Evolutionary conservation across 371 early-diverging fungal genomes (phyloP).

Genomic region (Cladochytrium tenue): DNA sequence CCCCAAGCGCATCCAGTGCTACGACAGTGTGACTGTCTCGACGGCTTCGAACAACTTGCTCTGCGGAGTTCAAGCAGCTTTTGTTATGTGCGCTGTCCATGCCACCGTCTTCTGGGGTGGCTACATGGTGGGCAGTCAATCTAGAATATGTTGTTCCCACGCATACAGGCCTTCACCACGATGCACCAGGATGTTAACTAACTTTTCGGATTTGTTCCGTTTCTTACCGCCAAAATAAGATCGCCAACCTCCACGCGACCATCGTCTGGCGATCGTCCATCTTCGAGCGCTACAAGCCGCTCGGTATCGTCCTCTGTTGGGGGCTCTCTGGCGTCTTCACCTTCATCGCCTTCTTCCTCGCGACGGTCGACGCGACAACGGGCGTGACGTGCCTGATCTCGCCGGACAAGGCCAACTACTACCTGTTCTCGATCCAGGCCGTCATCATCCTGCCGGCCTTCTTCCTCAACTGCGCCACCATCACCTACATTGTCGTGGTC

Average conservation of each 20-base stretch:
- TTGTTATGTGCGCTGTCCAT: constrained; percentile 58
- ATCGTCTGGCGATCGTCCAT: constrained; percentile 68
- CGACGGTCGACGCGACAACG: constrained; percentile 60
- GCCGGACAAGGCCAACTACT: constrained; percentile 47
- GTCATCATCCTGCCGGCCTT: constrained; percentile 61
- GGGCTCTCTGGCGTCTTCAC: constrained; percentile 57
- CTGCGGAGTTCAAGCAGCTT: constrained; percentile 64
- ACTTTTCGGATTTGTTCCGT: too few species aligned
- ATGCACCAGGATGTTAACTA: too few species aligned
- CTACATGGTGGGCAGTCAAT: constrained; percentile 47
- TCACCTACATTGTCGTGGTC: constrained; percentile 60
- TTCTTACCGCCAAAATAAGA: neutral
- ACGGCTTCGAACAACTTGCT: constrained; percentile 52
- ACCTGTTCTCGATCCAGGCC: constrained; percentile 66
- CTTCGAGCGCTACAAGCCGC: constrained; percentile 55
- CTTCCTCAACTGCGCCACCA: constrained; percentile 60
- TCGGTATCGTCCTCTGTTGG: constrained; percentile 63
- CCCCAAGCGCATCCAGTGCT: constrained; percentile 57
- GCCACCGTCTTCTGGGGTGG: constrained; percentile 64
- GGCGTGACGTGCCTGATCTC: constrained; percentile 63
- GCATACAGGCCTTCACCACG: too few species aligned
- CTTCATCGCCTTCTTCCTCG: constrained; percentile 45
- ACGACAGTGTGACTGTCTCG: constrained; percentile 31
- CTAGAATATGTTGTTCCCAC: too few species aligned
- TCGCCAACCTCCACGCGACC: constrained; percentile 66